Percentiles rank a stretch among this genome's conserved stretches.
These are phyloP conservation scores for Phytophthora tubulina DNA, from an alignment of 352 stramenopile species.

Conservation along the genomic window DNA sequence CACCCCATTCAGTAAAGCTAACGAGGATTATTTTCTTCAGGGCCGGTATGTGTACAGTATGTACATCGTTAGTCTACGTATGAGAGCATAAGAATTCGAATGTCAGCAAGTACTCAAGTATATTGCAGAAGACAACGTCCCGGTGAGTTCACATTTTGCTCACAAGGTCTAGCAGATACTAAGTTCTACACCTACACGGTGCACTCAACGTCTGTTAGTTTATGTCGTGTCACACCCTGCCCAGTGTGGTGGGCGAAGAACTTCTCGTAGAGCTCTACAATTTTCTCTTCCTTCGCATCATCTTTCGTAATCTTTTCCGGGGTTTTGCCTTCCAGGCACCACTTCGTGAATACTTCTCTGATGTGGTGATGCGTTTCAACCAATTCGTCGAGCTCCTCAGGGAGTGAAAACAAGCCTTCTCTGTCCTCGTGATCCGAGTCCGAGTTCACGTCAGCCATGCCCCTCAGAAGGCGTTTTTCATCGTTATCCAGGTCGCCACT, in stretches of 20 bases:
- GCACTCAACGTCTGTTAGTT: not conserved
- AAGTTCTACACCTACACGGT: not conserved
- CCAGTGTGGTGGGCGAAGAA: not conserved
- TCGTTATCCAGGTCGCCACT: not conserved
- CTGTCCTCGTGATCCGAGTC: slow-evolving; percentile 14
- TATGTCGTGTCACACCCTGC: not conserved
- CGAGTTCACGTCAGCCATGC: not conserved
- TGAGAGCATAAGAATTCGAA: too few species aligned
- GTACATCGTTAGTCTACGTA: too few species aligned
- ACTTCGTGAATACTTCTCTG: slow-evolving; percentile 19
- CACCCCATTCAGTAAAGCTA: too few species aligned
- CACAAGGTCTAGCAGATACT: too few species aligned
- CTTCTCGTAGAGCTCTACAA: slow-evolving; percentile 12
- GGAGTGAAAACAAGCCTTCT: slow-evolving; percentile 4
- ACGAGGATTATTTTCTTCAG: too few species aligned
- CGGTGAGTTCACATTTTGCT: too few species aligned
- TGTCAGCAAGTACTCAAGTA: too few species aligned
- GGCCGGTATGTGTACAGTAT: too few species aligned
- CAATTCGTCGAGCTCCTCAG: slow-evolving; percentile 14
- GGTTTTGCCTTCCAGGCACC: slow-evolving; percentile 11
- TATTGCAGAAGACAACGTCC: too few species aligned
- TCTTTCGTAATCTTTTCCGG: slow-evolving; percentile 3
- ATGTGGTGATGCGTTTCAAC: slow-evolving; percentile 17
- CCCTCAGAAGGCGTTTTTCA: not conserved
- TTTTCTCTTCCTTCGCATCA: not conserved